Evolutionary conservation across 1,284 basidiomycete genomes (phyloP), one percentile per base, ranked within the genome.

Genomic region (Fistulinella cinereoalba): DNA sequence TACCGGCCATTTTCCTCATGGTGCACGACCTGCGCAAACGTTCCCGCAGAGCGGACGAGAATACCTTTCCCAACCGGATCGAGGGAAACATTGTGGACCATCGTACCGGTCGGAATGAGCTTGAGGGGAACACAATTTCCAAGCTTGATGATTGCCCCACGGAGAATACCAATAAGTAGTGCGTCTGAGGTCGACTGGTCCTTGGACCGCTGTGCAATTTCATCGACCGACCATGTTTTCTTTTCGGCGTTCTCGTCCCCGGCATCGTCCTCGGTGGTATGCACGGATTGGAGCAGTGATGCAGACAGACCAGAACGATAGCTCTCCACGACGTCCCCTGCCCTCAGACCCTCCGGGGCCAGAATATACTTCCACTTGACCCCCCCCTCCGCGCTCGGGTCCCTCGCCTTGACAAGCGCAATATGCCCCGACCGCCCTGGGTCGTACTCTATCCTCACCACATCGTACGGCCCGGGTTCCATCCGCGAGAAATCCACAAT

Each of bases 401-500:
- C 68, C 49, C 83, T 74, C 63, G 77, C 81, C 59, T 78, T 75
- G 55, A 98, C 64, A 44, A 99, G 78, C 1, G 96, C 96, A 60
- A 99, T 95, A 68, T 99, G 97, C 4, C 91, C 92, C 36, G 86
- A 90, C 41, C 96, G 79, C 25, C 91, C 90, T 0, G 96, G 96
- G 73, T 99, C 96, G 66, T 97, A 99, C 70, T 99, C 96, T 58
- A 99, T 90, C 36, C 95, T 81, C 13, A 96, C 78, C 36, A 98
- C 94, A 55, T 92, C 85, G 64, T 93, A 90, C 34, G 86, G 74
- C 7, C 96, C 96, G 0, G 80, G 69, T 53, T 86, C 83, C 40
- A 70, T 71, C 41, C 92, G 82, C 71, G 79, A 76, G 64, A 97
- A 99, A 70, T 99, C 97, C 49, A 99, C 74, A 34, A 86, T 75